A percentile compares a stretch with the other conserved stretches of the same genome.
Evolutionary conservation across 441 rosid genomes (phyloP).

Genomic region (Geranium incanum): DNA sequence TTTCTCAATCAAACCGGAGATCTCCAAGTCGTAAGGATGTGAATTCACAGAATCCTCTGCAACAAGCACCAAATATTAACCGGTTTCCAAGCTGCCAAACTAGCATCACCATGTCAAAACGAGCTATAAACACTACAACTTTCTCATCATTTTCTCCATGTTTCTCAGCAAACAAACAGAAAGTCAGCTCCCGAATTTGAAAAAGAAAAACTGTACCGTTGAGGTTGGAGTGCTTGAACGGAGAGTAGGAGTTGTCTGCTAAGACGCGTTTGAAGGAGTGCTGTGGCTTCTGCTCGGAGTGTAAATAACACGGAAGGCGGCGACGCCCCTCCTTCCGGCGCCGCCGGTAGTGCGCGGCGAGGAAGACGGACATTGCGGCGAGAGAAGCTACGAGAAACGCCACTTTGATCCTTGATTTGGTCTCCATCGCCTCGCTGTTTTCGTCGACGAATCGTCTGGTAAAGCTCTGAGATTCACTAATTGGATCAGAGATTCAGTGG

Average conservation of each 20-base stretch:
- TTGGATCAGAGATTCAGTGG: slow-evolving; percentile 1
- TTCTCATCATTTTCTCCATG: background rate
- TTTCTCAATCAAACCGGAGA: slow-evolving; percentile 43
- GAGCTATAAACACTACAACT: background rate
- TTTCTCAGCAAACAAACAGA: slow-evolving; percentile 13
- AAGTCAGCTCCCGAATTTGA: background rate
- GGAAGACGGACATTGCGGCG: slow-evolving; percentile 38
- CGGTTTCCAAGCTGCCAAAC: background rate
- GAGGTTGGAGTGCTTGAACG: slow-evolving; percentile 54
- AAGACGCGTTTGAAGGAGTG: slow-evolving; percentile 59
- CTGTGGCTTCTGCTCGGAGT: slow-evolving; percentile 61
- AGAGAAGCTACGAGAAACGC: slow-evolving; percentile 40
- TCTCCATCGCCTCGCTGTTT: slow-evolving; percentile 23
- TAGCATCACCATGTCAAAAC: background rate
- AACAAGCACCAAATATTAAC: slow-evolving; percentile 9
- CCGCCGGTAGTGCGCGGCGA: slow-evolving; percentile 34
- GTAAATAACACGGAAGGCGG: slow-evolving; percentile 46
- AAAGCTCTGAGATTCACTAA: background rate
- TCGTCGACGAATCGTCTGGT: background rate
- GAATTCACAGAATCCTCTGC: slow-evolving; percentile 38
- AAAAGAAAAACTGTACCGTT: slow-evolving; percentile 25
- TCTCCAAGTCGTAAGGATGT: slow-evolving; percentile 68
- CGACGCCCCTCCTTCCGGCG: slow-evolving; percentile 35
- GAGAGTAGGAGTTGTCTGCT: slow-evolving; percentile 75
- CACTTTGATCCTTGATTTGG: slow-evolving; percentile 33